Conservation (phyloP, 768 basidiomycete species). For the Mycena haematopus region DNA sequence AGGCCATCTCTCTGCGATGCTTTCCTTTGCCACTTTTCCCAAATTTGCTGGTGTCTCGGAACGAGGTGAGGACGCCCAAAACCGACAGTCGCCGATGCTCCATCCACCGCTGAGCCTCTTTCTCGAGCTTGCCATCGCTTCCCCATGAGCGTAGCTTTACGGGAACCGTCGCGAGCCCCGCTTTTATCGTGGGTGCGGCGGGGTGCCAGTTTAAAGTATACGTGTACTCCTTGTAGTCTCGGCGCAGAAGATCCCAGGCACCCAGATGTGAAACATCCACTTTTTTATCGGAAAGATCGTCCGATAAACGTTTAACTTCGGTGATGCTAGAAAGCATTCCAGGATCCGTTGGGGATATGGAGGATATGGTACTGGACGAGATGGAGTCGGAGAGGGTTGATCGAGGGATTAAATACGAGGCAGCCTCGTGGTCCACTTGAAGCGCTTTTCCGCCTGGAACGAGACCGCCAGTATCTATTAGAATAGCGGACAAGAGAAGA, state of each 20-base stretch:
- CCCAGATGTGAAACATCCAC: conserved; percentile 67
- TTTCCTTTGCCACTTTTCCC: conserved; percentile 53
- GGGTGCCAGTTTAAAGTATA: conserved; percentile 52
- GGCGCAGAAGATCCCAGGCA: conserved; percentile 78
- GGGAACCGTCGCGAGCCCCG: conserved; percentile 87
- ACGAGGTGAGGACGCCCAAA: conserved; percentile 84
- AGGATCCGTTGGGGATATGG: conserved; percentile 20
- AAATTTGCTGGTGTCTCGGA: conserved; percentile 49
- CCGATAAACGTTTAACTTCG: conserved; percentile 55
- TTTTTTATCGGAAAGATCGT: conserved; percentile 64
- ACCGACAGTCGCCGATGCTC: conserved; percentile 64
- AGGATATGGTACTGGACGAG: conserved; percentile 26
- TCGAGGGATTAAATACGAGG: conserved; percentile 64
- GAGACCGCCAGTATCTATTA: conserved; percentile 88
- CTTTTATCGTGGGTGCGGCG: conserved; percentile 51
- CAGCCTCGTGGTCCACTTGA: conserved; percentile 66
- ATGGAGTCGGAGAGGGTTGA: conserved; percentile 51
- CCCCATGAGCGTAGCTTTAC: conserved; percentile 66
- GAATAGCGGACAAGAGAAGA: conserved; percentile 79
- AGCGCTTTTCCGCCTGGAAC: conserved; percentile 81
- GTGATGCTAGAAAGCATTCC: conserved; percentile 36
- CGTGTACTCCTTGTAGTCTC: conserved; percentile 95
- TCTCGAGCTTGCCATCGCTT: conserved; percentile 47
- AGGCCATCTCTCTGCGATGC: conserved; percentile 69
- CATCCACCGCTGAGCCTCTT: conserved; percentile 63